Conservation (phyloP, 2,329 filamentous ascomycete species). For the Trichoderma gracile region DNA sequence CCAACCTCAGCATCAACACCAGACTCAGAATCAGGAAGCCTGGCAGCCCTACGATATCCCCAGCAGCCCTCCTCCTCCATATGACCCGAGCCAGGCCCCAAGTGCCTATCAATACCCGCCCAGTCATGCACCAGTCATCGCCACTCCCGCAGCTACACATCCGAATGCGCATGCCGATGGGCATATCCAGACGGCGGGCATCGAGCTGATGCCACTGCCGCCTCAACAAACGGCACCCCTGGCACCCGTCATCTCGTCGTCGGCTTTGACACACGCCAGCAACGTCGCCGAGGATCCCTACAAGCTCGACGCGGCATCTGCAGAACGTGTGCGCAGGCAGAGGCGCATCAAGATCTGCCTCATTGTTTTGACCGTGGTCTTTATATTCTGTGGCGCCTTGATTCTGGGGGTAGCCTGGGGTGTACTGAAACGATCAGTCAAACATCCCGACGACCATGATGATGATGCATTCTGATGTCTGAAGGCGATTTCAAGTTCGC, state of each 20-base stretch:
- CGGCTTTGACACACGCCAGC: conserved; percentile 20
- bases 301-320: conserved; percentile 33
- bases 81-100: conserved; percentile 34
- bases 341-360: conserved; percentile 30
- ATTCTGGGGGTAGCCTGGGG: conserved; percentile 34
- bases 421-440: conserved; percentile 29
- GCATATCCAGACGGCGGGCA: background rate
- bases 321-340: conserved; percentile 30
- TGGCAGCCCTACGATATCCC: conserved; percentile 27
- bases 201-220: conserved; percentile 21
- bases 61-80: conserved; percentile 34
- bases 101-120: conserved; percentile 29
- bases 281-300: conserved; percentile 20
- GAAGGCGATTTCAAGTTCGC: background rate
- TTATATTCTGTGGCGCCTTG: conserved; percentile 33
- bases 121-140: conserved; percentile 17
- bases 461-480: background rate
- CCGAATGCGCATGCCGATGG: background rate
- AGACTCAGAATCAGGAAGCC: conserved; percentile 11
- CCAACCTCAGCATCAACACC: conserved; percentile 2
- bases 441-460: background rate
- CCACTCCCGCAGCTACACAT: background rate
- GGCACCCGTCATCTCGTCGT: conserved; percentile 25
- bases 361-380: conserved; percentile 28
- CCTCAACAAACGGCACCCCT: background rate